A percentile compares a stretch with the other conserved stretches of the same genome.
Conservation (phyloP, 768 basidiomycete species). For the Strobilomyces echinocephalus region DNA sequence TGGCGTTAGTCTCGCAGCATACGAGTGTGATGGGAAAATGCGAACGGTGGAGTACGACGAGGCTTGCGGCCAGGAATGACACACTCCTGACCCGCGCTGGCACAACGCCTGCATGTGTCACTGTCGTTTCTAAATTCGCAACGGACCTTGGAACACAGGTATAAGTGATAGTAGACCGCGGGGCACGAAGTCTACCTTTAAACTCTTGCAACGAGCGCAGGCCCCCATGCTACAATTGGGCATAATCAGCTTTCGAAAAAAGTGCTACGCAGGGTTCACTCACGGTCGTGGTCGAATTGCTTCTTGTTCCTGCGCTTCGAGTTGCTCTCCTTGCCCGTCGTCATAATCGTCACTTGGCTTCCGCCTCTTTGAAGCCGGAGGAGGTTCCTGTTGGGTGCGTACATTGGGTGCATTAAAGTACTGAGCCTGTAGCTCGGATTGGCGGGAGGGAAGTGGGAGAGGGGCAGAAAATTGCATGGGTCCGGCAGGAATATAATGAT, state of each 20-base stretch:
- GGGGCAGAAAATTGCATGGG: conserved; percentile 31
- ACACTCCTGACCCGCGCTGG: conserved; percentile 67
- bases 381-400: neutral
- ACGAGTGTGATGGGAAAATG: conserved; percentile 2
- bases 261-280: neutral
- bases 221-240: conserved; percentile 44
- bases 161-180: neutral
- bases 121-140: conserved; percentile 72
- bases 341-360: conserved; percentile 20
- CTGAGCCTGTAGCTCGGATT: conserved; percentile 27
- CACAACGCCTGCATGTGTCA: conserved; percentile 73
- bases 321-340: conserved; percentile 12
- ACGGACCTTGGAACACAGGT: conserved; percentile 47
- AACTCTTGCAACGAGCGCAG: conserved; percentile 63
- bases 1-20: neutral
- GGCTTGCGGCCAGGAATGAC: conserved; percentile 82
- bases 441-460: conserved; percentile 26
- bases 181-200: conserved; percentile 35
- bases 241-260: neutral
- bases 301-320: conserved; percentile 23
- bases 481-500: conserved; percentile 17
- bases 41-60: conserved; percentile 73
- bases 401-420: conserved; percentile 14
- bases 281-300: conserved; percentile 21
- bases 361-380: conserved; percentile 14